Evolutionary conservation across 1,139 yeast genomes (phyloP), one percentile per base, ranked within the genome.

Genomic region (Saccharomyces hybrid): DNA sequence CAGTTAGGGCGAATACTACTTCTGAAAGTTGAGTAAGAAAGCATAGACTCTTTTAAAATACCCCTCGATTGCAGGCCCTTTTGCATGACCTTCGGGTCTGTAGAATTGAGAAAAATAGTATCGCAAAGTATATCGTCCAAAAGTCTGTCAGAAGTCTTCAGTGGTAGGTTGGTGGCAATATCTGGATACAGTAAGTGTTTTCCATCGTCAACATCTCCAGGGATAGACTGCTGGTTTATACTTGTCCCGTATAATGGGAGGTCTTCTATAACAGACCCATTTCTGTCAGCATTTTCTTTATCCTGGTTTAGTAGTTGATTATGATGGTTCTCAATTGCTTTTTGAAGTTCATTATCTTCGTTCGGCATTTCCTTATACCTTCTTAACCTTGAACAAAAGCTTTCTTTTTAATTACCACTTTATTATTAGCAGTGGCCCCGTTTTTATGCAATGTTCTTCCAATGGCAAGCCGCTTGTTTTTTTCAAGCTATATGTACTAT

Each of bases 61-160:
- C 74, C 73, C 11, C 16, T 13, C 2, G 53, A 32, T 8, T 56
- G 55, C 27, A 60, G 49, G 11, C 54, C 56, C 2, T 57, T 57
- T n/a, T 51, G 54, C 20, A 55, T 26, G n/a, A 59, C 55, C 2
- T 56, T 56, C 14, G 56, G 56, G 28, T 59, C 59, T 2, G 47
- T 14, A 0, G 60, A 55, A 14, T 16, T 23, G 4, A 26, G 27
- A 46, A 64, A 65, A 4, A 60, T 44, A 23, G 69, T 47, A 51
- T 69, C 73, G 11, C 64, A 61, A 28, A 78, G 74, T 47, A 85
- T 66, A 63, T 86, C 93, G 64, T 84, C 89, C 30, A 85, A 61
- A 31, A 86, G 74, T 53, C 93, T 73, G 61, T 85, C 85, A 30
- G 84, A 71, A 0, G 91, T 84, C 63, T 86, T 86, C 69, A 80